phyloP scores from a whole-genome alignment of 345 rosid species.

The Sonneratia alba region DNA sequence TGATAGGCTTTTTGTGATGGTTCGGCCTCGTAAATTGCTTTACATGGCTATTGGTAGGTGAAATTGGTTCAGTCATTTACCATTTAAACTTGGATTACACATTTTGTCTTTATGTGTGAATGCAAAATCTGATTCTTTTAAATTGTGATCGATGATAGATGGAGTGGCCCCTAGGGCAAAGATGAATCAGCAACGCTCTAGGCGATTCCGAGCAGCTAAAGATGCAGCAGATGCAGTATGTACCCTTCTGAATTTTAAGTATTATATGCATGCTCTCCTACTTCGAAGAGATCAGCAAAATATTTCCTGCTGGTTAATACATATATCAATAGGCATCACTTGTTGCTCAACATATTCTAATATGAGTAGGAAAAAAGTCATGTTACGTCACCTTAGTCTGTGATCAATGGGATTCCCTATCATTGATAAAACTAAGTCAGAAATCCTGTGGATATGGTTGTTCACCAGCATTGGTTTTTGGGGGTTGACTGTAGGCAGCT shows the following conservation, averaged over 20 bases:
- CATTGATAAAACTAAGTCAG: not conserved
- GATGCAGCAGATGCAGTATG: slow-evolving; percentile 85
- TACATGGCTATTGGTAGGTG: slow-evolving; percentile 76
- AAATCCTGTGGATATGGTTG: not conserved
- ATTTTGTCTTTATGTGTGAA: no score
- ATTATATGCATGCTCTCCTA: not conserved
- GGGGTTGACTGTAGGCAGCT: slow-evolving; percentile 41
- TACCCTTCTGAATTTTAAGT: slow-evolving; percentile 9
- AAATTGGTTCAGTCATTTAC: not conserved
- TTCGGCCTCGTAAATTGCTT: slow-evolving; percentile 79
- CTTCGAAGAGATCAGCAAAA: not conserved
- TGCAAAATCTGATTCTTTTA: not conserved
- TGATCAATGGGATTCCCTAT: not conserved
- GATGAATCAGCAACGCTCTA: slow-evolving; percentile 93
- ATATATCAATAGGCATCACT: not conserved
- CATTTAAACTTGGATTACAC: not conserved
- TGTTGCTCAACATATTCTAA: not conserved
- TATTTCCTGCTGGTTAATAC: not conserved
- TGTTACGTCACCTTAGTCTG: not conserved
- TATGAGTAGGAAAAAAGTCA: not conserved
- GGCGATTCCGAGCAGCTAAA: slow-evolving; percentile 90
- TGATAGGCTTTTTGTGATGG: slow-evolving; percentile 86
- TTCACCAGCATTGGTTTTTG: not conserved
- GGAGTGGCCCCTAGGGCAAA: slow-evolving; percentile 98
- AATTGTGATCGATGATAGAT: slow-evolving; percentile 36